phyloP scores from a whole-genome alignment of 2,329 filamentous ascomycete species.

The Xylaria sp. region DNA sequence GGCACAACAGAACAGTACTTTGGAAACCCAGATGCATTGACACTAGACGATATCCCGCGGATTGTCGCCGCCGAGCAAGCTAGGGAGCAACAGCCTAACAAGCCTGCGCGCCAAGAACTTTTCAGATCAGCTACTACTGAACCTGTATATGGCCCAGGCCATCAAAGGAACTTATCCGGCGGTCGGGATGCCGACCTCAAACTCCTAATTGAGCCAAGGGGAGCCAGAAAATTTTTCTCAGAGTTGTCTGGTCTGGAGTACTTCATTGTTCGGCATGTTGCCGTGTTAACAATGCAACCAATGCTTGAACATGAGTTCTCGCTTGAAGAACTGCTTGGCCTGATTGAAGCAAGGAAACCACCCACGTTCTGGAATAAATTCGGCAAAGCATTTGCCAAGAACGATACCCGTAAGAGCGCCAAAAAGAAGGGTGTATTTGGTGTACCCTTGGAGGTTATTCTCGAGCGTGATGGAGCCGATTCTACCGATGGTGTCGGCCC shows the following conservation, averaged over 20 bases:
- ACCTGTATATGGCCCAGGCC: slow-evolving; percentile 73
- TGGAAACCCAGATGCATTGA: slow-evolving; percentile 89
- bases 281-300: slow-evolving; percentile 94
- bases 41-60: slow-evolving; percentile 93
- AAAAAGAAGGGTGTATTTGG: slow-evolving; percentile 97
- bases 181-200: slow-evolving; percentile 64
- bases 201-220: slow-evolving; percentile 60
- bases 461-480: slow-evolving; percentile 93
- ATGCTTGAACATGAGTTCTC: slow-evolving; percentile 90
- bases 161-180: slow-evolving; percentile 70
- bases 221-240: slow-evolving; percentile 88
- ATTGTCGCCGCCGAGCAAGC: slow-evolving; percentile 97
- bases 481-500: slow-evolving; percentile 98
- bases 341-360: slow-evolving; percentile 90
- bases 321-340: slow-evolving; percentile 89
- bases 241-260: slow-evolving; percentile 95
- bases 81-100: slow-evolving; percentile 85
- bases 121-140: slow-evolving; percentile 68
- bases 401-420: slow-evolving; percentile 77
- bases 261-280: slow-evolving; percentile 95
- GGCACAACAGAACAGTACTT: slow-evolving; percentile 84
- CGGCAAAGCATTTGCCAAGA: slow-evolving; percentile 89
- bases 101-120: slow-evolving; percentile 76
- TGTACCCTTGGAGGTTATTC: slow-evolving; percentile 85
- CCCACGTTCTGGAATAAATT: slow-evolving; percentile 99